phyloP scores from a whole-genome alignment of 2,329 filamentous ascomycete species.

The Pseudocercospora fijiensis region DNA sequence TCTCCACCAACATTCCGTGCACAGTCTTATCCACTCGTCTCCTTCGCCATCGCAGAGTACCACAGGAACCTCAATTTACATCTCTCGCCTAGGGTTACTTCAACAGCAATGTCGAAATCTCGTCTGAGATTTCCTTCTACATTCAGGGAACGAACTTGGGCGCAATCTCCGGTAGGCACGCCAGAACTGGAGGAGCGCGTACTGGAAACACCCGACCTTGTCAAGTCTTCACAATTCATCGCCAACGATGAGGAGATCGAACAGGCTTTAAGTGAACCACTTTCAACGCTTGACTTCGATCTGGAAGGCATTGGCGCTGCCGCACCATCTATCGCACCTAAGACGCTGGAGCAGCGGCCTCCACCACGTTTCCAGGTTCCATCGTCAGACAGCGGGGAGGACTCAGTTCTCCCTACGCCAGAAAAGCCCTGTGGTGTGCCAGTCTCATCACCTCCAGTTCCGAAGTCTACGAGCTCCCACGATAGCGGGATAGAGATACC shows the following conservation, averaged over 20 bases:
- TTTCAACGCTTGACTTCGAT: neutral
- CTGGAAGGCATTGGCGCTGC: neutral
- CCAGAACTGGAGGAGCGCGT: neutral
- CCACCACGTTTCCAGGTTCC: neutral
- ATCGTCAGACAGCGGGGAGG: conserved; percentile 1
- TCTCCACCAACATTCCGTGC: neutral
- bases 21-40: neutral
- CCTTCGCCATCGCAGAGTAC: neutral
- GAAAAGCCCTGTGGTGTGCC: neutral
- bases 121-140: neutral
- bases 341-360: neutral
- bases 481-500: neutral
- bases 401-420: neutral
- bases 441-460: neutral
- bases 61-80: neutral
- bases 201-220: neutral
- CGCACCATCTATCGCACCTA: neutral
- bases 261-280: neutral
- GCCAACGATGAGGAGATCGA: neutral
- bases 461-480: neutral
- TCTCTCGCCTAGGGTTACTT: neutral
- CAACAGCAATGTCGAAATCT: neutral
- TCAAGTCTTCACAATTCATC: neutral
- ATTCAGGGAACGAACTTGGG: neutral
- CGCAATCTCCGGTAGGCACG: neutral